A percentile compares a stretch with the other conserved stretches of the same genome.
phyloP scores from a whole-genome alignment of 2,329 filamentous ascomycete genomes.

The Fusarium graminum region DNA sequence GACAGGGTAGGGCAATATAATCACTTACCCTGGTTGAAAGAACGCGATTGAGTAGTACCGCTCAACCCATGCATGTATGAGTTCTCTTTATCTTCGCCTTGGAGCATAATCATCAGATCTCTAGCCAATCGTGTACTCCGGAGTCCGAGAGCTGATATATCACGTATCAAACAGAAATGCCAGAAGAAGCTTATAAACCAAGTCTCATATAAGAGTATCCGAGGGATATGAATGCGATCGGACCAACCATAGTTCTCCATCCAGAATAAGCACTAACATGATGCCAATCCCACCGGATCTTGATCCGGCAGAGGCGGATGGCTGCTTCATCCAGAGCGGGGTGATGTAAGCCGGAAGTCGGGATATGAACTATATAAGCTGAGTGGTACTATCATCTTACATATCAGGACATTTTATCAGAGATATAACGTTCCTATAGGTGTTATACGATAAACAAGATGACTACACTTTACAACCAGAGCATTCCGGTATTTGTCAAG shows the following conservation, averaged over 20 bases:
- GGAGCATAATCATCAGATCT: too few relatives aligned
- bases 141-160: too few relatives aligned
- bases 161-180: too few relatives aligned
- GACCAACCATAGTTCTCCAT: background rate
- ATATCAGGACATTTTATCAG: background rate
- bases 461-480: conserved; percentile 46
- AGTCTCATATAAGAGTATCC: too few relatives aligned
- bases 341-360: background rate
- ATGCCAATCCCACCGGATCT: background rate
- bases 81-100: too few relatives aligned
- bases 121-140: too few relatives aligned
- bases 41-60: too few relatives aligned
- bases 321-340: background rate
- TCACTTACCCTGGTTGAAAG: too few relatives aligned
- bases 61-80: too few relatives aligned
- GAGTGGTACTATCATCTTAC: background rate
- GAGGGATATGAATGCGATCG: too few relatives aligned
- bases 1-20: too few relatives aligned
- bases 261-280: background rate
- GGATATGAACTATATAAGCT: background rate
- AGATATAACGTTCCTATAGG: background rate
- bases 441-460: conserved; percentile 8
- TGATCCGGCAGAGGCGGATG: background rate
- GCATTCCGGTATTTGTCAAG: conserved; percentile 48
- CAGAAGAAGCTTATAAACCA: too few relatives aligned